Percentiles rank a stretch among this genome's conserved stretches.
phyloP scores from a whole-genome alignment of 1,284 basidiomycete genomes.

The Ustilago bromivora region DNA sequence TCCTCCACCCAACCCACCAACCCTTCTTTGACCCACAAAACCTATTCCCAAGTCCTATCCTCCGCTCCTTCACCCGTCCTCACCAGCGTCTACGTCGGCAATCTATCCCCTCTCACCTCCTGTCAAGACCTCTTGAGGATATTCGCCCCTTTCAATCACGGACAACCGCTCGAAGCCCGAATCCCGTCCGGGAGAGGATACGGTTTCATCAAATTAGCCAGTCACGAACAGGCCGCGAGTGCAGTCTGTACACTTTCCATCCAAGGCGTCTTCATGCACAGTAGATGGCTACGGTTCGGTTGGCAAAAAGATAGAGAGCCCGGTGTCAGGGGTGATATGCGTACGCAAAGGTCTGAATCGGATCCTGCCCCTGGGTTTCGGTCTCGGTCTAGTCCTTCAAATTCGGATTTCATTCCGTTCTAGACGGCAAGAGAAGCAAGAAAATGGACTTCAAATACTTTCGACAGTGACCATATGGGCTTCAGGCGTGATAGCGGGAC shows the following conservation, averaged over 20 bases:
- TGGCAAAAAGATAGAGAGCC: slow-evolving; percentile 86
- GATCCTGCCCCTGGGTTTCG: slow-evolving; percentile 8
- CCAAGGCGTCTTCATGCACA: slow-evolving; percentile 94
- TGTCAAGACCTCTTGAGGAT: slow-evolving; percentile 94
- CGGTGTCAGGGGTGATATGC: neutral
- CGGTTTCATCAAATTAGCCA: slow-evolving; percentile 97
- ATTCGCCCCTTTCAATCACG: slow-evolving; percentile 86
- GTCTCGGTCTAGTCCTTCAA: neutral
- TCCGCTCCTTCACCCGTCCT: slow-evolving; percentile 92
- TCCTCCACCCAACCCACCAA: neutral
- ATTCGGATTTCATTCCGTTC: slow-evolving; percentile 10
- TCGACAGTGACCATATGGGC: neutral
- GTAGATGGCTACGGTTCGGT: slow-evolving; percentile 93
- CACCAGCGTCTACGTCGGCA: slow-evolving; percentile 96
- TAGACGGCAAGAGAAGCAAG: neutral
- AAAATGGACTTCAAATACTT: no score
- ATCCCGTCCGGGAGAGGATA: slow-evolving; percentile 87
- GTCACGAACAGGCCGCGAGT: slow-evolving; percentile 95
- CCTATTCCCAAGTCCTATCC: slow-evolving; percentile 86
- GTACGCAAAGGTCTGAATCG: slow-evolving; percentile 10
- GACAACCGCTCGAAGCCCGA: slow-evolving; percentile 95
- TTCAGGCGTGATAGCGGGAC: neutral
- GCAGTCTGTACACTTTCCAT: slow-evolving; percentile 85
- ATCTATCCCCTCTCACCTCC: slow-evolving; percentile 93
- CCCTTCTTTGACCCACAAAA: slow-evolving; percentile 16